Conservation (phyloP, 805 yeast genomes). For the Candida yuanshanica region DNA sequence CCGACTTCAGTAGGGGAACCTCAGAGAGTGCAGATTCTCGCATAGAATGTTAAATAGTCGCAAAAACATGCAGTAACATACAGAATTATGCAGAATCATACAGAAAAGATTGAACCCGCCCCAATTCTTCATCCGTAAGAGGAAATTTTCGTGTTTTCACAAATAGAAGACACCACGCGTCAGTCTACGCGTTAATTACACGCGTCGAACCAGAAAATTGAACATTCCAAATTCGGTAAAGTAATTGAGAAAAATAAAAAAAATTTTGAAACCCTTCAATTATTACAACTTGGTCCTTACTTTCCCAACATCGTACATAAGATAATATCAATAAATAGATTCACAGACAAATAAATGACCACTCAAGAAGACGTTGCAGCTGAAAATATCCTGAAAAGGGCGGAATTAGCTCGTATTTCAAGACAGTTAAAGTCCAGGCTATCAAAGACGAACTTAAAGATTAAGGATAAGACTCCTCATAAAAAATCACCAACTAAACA, state of each 20-base stretch:
- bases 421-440: slow-evolving; percentile 37
- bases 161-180: too few relatives aligned
- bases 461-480: slow-evolving; percentile 6
- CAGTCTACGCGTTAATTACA: background rate
- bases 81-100: too few relatives aligned
- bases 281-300: background rate
- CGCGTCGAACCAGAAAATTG: too few relatives aligned
- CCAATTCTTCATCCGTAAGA: too few relatives aligned
- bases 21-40: too few relatives aligned
- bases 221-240: background rate
- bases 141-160: background rate
- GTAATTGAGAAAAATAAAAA: background rate
- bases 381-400: slow-evolving; percentile 38
- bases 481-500: slow-evolving; percentile 1
- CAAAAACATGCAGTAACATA: too few relatives aligned
- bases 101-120: too few relatives aligned
- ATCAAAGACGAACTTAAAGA: slow-evolving; percentile 34
- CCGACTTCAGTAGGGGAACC: too few relatives aligned
- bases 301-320: too few relatives aligned
- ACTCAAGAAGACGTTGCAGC: slow-evolving; percentile 35
- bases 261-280: background rate
- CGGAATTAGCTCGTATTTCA: slow-evolving; percentile 40
- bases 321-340: too few relatives aligned
- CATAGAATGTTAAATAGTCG: too few relatives aligned
- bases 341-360: slow-evolving; percentile 9